phyloP scores from a whole-genome alignment of 345 rosid species.

The Streptanthus diversifolius region DNA sequence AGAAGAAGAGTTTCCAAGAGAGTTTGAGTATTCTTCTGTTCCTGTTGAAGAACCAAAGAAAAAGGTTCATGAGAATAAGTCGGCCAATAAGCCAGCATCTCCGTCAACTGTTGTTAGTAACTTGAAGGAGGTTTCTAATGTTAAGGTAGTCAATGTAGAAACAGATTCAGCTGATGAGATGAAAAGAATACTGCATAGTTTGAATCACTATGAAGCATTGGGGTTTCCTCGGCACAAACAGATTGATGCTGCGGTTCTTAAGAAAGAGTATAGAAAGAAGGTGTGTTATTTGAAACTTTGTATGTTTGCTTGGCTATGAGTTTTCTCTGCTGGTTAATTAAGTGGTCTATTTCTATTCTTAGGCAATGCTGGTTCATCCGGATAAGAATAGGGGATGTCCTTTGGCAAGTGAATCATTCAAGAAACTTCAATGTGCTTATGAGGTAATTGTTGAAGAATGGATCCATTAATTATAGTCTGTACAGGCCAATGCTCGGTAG shows the following conservation, averaged over 20 bases:
- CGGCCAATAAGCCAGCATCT: slow-evolving; percentile 35
- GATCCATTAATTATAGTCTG: neutral
- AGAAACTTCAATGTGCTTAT: slow-evolving; percentile 94
- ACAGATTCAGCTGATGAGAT: slow-evolving; percentile 67
- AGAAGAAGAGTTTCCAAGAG: slow-evolving; percentile 65
- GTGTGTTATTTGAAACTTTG: slow-evolving; percentile 3
- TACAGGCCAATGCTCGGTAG: neutral
- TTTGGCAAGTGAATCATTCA: slow-evolving; percentile 91
- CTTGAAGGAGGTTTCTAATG: slow-evolving; percentile 46
- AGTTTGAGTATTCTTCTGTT: slow-evolving; percentile 49
- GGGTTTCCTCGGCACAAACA: slow-evolving; percentile 68
- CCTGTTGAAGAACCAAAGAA: slow-evolving; percentile 44
- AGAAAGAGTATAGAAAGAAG: slow-evolving; percentile 89
- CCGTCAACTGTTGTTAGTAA: slow-evolving; percentile 47
- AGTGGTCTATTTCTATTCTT: slow-evolving; percentile 1
- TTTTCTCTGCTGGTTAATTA: slow-evolving; percentile 1
- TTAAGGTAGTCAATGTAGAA: slow-evolving; percentile 53
- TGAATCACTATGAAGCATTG: slow-evolving; percentile 78
- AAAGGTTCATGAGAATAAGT: slow-evolving; percentile 61
- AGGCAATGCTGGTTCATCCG: slow-evolving; percentile 99
- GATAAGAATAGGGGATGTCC: slow-evolving; percentile 96
- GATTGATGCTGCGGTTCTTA: slow-evolving; percentile 57
- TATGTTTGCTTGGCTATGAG: neutral
- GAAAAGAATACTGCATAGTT: slow-evolving; percentile 71
- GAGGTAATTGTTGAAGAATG: slow-evolving; percentile 50